Conservation (phyloP, 2,329 filamentous ascomycete species). For the Rutstroemia sydowiana region DNA sequence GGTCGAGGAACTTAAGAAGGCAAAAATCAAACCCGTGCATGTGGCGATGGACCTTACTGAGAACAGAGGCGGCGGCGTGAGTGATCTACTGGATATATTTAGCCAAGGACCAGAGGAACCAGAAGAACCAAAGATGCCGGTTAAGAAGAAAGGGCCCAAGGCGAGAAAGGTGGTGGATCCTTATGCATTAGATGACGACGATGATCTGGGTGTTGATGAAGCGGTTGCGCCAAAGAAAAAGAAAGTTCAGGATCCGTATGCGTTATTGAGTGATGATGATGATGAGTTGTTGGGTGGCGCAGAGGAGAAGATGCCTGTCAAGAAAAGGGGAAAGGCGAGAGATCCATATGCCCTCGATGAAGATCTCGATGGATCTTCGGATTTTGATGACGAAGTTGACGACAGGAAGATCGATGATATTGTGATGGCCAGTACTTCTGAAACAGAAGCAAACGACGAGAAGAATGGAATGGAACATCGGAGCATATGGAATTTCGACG, state of each 20-base stretch:
- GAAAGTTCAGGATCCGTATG: constrained; percentile 1
- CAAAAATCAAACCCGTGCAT: constrained; percentile 1
- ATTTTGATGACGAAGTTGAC: background rate
- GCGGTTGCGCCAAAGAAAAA: background rate
- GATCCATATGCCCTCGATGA: constrained; percentile 1
- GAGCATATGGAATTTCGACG: too few species aligned
- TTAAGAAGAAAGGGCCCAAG: constrained; percentile 4
- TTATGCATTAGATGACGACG: constrained; percentile 5
- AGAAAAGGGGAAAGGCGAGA: constrained; percentile 4
- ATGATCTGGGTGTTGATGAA: background rate
- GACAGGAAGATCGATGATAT: background rate
- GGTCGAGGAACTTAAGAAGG: constrained; percentile 10
- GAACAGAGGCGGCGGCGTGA: constrained; percentile 1
- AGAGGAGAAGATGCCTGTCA: background rate
- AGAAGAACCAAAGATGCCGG: background rate
- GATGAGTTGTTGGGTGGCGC: background rate
- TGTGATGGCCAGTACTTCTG: too few species aligned
- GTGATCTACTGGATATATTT: constrained; percentile 10
- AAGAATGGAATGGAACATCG: too few species aligned
- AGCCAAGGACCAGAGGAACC: constrained; percentile 7
- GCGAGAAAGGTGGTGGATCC: constrained; percentile 1
- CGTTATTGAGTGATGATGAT: constrained; percentile 3
- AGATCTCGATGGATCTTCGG: constrained; percentile 1
- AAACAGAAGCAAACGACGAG: too few species aligned
- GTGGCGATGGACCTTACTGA: background rate